These are phyloP conservation scores for Amanita molliuscula DNA, from an alignment of 768 basidiomycete species.

Conservation along the genomic window DNA sequence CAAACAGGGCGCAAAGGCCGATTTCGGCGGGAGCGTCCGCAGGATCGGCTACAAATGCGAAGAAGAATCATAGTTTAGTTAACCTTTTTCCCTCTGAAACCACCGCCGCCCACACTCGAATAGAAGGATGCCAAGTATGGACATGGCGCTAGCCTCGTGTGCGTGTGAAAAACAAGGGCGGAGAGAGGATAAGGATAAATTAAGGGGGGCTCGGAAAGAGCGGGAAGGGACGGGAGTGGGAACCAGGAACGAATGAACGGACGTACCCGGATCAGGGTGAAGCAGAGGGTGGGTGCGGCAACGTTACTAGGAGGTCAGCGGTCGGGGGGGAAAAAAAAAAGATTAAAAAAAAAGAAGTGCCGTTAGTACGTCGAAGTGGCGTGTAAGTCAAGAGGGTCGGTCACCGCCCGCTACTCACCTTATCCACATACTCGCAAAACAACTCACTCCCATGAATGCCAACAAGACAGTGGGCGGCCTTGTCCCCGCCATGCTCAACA, in stretches of 20 bases:
- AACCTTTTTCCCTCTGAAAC: no score
- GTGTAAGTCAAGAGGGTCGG: neutral
- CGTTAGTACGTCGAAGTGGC: neutral
- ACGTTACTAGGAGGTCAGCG: slow-evolving; percentile 58
- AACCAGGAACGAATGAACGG: neutral
- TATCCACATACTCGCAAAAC: slow-evolving; percentile 99
- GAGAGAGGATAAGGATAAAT: neutral
- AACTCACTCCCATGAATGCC: slow-evolving; percentile 92
- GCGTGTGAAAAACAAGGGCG: neutral
- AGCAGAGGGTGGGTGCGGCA: slow-evolving; percentile 94
- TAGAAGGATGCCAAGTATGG: neutral
- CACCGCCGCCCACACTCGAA: neutral
- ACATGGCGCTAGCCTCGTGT: neutral
- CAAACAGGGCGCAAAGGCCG: slow-evolving; percentile 81
- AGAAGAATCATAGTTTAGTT: neutral
- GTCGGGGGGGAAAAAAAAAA: slow-evolving; percentile 10
- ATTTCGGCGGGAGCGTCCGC: slow-evolving; percentile 78
- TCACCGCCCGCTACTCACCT: slow-evolving; percentile 34
- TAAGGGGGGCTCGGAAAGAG: neutral
- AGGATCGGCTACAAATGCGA: slow-evolving; percentile 66
- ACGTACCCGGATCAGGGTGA: slow-evolving; percentile 85
- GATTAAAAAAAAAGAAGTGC: neutral
- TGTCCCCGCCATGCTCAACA: slow-evolving; percentile 85
- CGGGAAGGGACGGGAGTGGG: neutral
- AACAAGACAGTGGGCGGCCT: slow-evolving; percentile 80